Base-by-base conservation (phyloP, 352 stramenopile genomes). In the Phytophthora fragariaefolia region DNA sequence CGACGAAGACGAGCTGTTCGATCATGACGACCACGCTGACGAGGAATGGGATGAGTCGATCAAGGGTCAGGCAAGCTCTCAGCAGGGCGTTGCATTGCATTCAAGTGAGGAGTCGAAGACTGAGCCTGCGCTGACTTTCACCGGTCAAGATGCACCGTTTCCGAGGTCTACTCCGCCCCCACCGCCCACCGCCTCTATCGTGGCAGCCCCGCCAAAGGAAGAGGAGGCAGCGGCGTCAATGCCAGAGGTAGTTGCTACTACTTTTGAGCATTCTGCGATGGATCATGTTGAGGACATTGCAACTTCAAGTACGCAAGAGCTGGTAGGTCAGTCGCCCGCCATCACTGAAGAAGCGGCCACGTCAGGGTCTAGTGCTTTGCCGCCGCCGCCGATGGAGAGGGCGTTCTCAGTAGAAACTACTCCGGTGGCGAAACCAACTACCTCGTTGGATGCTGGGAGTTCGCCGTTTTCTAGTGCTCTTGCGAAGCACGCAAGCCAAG, bases 1-100 rank as follows among this genome's bases (percentile, higher is more conserved):
- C 57, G 73, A 83, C 22, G 82, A 90, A 59, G 71, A 82, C 15
- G 77, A 65, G 10, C 68, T 93, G 10, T 91, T 91, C 48, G 74
- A 85, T 63, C 71, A 90, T 26, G 80, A 90, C 18, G 80, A 85
- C 36, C 48, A 89, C 57, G 70, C 67, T 30, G 51, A 76, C 20
- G 78, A 85, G 34, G 60, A 79, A 1, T 76, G 74, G 62, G 53
- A 82, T 40, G 68, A 78, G 28, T 70, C 73, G 38, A 58, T 73
- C 9, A 71, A 71, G 36, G 59, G 46, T 24, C 49, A 71, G 20
- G 32, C 58, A 26, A 49, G 24, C 2, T 42, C 48, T 8, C 24
- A 56, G 20, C 45, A 71, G 10, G 66, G 58, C 17, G 13, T 75
- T 23, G 28, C 61, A 9, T 24, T 73, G 20, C 58, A 77, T 15